Evolutionary conservation across 1,284 basidiomycete species (phyloP), one percentile per base, ranked within the genome.

Genomic region (Naganishia sp.): DNA sequence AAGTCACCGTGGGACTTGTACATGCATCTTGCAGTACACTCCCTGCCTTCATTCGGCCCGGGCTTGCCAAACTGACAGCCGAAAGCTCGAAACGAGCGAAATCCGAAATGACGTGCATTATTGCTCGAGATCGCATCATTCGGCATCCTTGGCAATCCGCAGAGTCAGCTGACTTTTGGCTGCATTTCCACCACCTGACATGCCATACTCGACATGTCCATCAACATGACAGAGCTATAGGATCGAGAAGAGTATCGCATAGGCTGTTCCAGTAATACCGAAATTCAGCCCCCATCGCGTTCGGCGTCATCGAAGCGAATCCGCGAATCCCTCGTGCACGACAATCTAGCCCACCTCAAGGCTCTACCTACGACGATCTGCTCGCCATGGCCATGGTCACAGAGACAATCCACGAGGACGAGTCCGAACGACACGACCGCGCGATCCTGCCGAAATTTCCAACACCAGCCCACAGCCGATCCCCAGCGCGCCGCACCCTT

Each of bases 381-480:
- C 47, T 35, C 47, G 41, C 13, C 32, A 61, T 61, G 58, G 58
- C 58, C 41, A 61, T 61, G 58, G 47, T 31, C 5, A 35, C 58
- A 50, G 58, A 61, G 23, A 63, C 61, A 17, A 63, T 63, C 41
- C 61, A 63, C 41, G 61, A 63, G 42, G 47, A 63, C 61, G 51
- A 53, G 42, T 53, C 50, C 7, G 61, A 63, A 42, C 50, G 52
- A 17, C 25, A 63, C 28, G 51, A 63, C 6, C 39, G 32, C 9
- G 39, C 61, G 9, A 61, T 61, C 47, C 58, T 61, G 3, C 58
- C 58, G n/a, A 51, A 25, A 18, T 61, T 61, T n/a, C 58, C 58
- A 13, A 51, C 58, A 3, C 58, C 58, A 13, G 50, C 49, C 23
- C 56, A 58, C 31, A 66, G 55, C 41, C 54, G 56, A n/a, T 57